Evolutionary conservation across 1,139 yeast genomes (phyloP).

Genomic region (Magnusiomyces ingens): DNA sequence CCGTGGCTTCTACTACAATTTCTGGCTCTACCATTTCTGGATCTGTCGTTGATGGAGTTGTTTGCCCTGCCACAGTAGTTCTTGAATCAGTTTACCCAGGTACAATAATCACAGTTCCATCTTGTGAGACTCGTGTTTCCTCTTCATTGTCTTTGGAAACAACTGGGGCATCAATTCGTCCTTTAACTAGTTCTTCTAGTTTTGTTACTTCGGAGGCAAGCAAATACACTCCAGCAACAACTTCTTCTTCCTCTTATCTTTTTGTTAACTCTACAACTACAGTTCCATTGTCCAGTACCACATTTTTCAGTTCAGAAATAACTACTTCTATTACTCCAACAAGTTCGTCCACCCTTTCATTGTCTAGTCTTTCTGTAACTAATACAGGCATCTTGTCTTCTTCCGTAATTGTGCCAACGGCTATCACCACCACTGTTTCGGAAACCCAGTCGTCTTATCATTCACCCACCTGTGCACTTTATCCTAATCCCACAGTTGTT

Average conservation of each 20-base stretch:
- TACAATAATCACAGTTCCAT: constrained; percentile 17
- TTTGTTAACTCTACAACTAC: neutral
- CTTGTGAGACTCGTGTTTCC: constrained; percentile 10
- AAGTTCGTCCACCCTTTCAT: neutral
- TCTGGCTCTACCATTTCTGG: constrained; percentile 19
- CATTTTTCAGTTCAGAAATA: neutral
- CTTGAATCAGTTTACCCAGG: constrained; percentile 17
- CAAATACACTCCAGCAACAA: constrained; percentile 11
- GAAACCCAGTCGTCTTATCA: neutral
- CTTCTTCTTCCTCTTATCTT: neutral
- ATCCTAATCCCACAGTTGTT: constrained; percentile 4
- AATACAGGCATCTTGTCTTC: neutral
- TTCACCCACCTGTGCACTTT: neutral
- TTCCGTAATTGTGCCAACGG: neutral
- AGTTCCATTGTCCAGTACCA: constrained; percentile 1
- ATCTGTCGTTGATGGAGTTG: neutral
- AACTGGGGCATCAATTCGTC: neutral
- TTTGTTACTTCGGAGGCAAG: constrained; percentile 22
- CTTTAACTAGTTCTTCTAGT: constrained; percentile 15
- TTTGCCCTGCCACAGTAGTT: constrained; percentile 11
- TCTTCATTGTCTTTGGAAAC: neutral
- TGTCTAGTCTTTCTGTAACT: neutral
- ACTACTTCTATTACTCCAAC: neutral
- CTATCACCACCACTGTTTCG: neutral
- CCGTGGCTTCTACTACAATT: constrained; percentile 18